Evolutionary conservation across 2,329 filamentous ascomycete genomes (phyloP), one percentile per base, ranked within the genome.

Genomic region (Pseudonectria foliicola): DNA sequence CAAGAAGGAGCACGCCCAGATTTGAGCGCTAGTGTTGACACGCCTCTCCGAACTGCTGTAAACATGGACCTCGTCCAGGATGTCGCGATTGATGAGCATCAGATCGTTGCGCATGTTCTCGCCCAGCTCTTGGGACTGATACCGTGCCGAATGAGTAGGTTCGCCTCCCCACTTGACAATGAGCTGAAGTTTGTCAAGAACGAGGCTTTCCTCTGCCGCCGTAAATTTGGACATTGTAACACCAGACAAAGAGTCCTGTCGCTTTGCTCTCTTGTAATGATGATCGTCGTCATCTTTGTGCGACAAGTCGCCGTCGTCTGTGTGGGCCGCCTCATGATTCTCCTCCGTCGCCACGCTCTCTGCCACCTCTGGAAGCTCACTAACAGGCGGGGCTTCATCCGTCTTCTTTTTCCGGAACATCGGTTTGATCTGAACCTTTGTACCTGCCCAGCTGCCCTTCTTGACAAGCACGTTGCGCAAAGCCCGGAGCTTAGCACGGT

Each of bases 121-220:
- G 13, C 90, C 92, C 8, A 98, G 76, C 55, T 98, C 93, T 50
- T 95, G 88, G 1, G 92, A 81, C 61, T 98, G 92, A 56, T 98
- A 96, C 33, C 92, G 78, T 23, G 92, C 93, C 18, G 92, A 95
- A 61, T 98, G 93, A 0, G 92, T 98, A 10, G 93, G 92, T 59
- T 98, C 92, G 27, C 92, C 92, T 47, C 92, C 92, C 93, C 92
- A 98, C 57, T 98, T 98, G 61, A 98, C 92, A 49, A 98, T 93
- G 26, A 98, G 75, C 59, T 98, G 92, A 24, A 98, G 68, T 61
- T 98, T 98, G 59, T 98, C 93, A 3, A 98, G 72, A 2, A 95
- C 83, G 31, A 96, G 73, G 52, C 89, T 88, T 56, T 96, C 88
- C 56, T 96, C 92, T 12, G 81, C 87, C 1, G 92, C 90, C 6